These are phyloP conservation scores for Amanita molliuscula DNA, from an alignment of 768 basidiomycete genomes.

Conservation along the genomic window DNA sequence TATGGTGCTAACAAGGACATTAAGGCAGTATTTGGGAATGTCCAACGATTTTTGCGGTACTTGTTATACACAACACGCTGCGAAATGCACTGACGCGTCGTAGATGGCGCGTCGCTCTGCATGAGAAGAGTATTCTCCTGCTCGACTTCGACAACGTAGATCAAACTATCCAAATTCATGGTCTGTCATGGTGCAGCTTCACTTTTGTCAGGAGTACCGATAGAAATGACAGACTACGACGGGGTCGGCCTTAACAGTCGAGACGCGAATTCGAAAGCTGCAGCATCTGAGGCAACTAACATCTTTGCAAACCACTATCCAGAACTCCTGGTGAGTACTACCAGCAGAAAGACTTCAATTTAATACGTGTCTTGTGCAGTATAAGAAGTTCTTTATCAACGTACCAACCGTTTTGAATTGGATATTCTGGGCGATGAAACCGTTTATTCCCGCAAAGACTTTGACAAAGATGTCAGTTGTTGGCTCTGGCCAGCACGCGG, in stretches of 20 bases:
- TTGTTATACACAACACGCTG: background rate
- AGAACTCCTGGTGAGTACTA: conserved; percentile 51
- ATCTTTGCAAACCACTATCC: conserved; percentile 76
- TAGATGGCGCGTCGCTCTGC: conserved; percentile 74
- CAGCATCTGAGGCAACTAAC: conserved; percentile 61
- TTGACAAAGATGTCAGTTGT: conserved; percentile 75
- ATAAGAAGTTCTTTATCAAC: conserved; percentile 74
- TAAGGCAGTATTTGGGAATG: conserved; percentile 66
- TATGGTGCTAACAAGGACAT: conserved; percentile 64
- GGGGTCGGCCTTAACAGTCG: conserved; percentile 59
- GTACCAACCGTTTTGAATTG: conserved; percentile 69
- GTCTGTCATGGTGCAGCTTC: conserved; percentile 16
- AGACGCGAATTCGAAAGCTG: conserved; percentile 66
- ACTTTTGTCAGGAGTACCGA: background rate
- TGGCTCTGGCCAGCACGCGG: conserved; percentile 47
- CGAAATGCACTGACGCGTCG: conserved; percentile 5
- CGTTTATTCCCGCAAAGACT: conserved; percentile 62
- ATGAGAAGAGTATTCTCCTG: conserved; percentile 53
- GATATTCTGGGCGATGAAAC: conserved; percentile 81
- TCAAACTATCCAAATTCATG: conserved; percentile 67
- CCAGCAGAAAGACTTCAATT: background rate
- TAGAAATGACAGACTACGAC: conserved; percentile 47
- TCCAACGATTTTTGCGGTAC: conserved; percentile 66
- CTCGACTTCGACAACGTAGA: conserved; percentile 70
- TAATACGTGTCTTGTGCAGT: conserved; percentile 22